Base-by-base conservation (phyloP, 208 protist genomes). In the Leishmania tarentolae region DNA sequence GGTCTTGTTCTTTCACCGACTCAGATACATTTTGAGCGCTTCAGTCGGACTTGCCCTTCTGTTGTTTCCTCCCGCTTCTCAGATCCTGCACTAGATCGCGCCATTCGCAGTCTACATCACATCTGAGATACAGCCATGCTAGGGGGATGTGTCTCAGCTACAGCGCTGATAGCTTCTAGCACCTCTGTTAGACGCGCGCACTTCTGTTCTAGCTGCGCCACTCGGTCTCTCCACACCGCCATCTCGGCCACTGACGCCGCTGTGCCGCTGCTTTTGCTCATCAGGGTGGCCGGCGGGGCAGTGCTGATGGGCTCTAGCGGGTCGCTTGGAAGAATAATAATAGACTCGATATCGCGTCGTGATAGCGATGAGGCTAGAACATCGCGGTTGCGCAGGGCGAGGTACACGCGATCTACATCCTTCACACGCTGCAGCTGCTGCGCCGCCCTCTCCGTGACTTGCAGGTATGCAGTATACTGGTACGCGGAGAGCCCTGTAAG, bases 381-480 rank as follows among this genome's bases (percentile, higher is more conserved):
- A 70, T 90, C 79, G 52, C 86, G 83, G 53, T 89, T 80, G 8
- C 83, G 86, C 68, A 92, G 80, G 13, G 89, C 81, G 47, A 87
- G 83, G 80, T 88, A 87, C 31, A 93, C 87, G 68, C 81, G 88
- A 44, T 93, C 88, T 17, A 91, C 88, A 44, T 95, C 91, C 80
- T 90, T 89, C 44, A 86, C 76, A 24, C 88, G 87, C 76, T 95
- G 91, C 66, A 87, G 82, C n/a, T 86, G 80, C 76, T 86, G 86
- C 44, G 88, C 91, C n/a, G 78, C 78, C 52, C 76, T 68, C 70
- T 90, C 75, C 5, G 80, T 84, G 31, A 86, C 47, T 50, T 87
- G 82, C 37, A 92, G 78, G 65, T 90, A 87, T 61, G 81, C 72
- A 65, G 75, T 85, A 65, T 92, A 88, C 77, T 91, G 85, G 66